Conservation (phyloP, 495 filamentous ascomycete genomes). For the Amniculicola lignicola region DNA sequence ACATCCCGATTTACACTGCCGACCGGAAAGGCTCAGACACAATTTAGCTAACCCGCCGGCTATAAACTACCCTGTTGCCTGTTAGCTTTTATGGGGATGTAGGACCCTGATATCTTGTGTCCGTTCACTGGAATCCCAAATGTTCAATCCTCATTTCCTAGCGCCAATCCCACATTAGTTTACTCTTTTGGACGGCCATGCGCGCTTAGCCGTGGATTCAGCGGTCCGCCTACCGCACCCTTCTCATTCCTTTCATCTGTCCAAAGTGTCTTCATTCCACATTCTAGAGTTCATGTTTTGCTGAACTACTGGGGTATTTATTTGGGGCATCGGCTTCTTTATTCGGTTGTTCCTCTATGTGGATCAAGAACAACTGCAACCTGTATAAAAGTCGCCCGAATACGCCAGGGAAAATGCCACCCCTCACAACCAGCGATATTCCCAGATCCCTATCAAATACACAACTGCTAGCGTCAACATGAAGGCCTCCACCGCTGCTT, state of each 20-base stretch:
- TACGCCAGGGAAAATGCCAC: constrained; percentile 1
- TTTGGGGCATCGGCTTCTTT: constrained; percentile 11
- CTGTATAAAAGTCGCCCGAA: constrained; percentile 6
- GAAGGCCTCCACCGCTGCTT: constrained; percentile 5
- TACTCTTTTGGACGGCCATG: not conserved
- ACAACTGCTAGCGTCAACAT: constrained; percentile 8
- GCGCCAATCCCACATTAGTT: constrained; percentile 5
- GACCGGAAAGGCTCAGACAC: constrained; percentile 8
- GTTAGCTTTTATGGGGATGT: not conserved
- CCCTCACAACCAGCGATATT: constrained; percentile 7
- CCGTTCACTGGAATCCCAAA: constrained; percentile 7
- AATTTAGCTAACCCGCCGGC: constrained; percentile 11
- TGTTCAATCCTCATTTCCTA: not conserved
- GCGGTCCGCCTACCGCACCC: constrained; percentile 6
- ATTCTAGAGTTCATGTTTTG: not conserved
- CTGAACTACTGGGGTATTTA: not conserved
- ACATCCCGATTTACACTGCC: constrained; percentile 12
- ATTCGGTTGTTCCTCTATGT: constrained; percentile 7
- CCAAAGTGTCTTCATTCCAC: not conserved
- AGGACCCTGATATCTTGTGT: not conserved
- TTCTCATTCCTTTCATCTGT: not conserved
- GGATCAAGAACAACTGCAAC: not conserved
- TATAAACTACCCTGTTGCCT: constrained; percentile 9
- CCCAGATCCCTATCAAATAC: not conserved
- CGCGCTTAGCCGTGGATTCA: not conserved